phyloP scores from a whole-genome alignment of 2,329 filamentous ascomycete genomes.

The Cladosporium sp. region DNA sequence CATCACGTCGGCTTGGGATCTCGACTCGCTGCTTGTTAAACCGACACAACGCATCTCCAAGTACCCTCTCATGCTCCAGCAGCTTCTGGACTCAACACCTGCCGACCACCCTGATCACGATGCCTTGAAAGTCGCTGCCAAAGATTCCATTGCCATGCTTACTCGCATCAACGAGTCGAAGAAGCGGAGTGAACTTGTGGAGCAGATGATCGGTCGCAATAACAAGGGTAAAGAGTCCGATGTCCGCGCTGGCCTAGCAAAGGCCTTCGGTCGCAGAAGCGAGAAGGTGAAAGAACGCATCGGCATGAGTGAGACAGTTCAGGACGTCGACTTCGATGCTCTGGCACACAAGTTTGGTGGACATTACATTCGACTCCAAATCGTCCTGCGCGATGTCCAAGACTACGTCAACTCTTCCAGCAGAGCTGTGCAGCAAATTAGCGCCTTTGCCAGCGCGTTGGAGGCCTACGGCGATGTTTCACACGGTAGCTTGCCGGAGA shows the following conservation, averaged over 20 bases:
- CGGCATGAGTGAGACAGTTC: conserved; percentile 64
- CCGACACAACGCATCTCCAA: conserved; percentile 93
- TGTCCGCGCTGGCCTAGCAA: conserved; percentile 77
- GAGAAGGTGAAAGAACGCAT: conserved; percentile 78
- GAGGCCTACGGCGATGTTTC: conserved; percentile 73
- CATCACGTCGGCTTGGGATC: conserved; percentile 88
- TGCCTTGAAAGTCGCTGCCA: conserved; percentile 68
- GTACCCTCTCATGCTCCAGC: conserved; percentile 82
- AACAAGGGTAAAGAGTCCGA: conserved; percentile 88
- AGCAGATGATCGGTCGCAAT: conserved; percentile 73
- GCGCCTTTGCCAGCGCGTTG: conserved; percentile 77
- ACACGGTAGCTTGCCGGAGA: conserved; percentile 73
- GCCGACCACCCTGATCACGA: conserved; percentile 77
- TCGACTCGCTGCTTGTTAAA: conserved; percentile 96
- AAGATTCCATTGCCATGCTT: conserved; percentile 64
- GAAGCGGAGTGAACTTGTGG: conserved; percentile 89
- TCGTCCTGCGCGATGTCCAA: conserved; percentile 91
- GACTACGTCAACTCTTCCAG: conserved; percentile 82
- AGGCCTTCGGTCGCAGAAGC: conserved; percentile 84
- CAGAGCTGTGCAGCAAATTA: conserved; percentile 76
- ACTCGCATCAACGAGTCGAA: conserved; percentile 87
- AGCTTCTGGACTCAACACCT: conserved; percentile 77
- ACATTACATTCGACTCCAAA: conserved; percentile 87
- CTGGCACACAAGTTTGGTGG: conserved; percentile 85
- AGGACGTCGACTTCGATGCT: conserved; percentile 79